Conservation (phyloP, 148 eudicot species). For the Vaccinium vitisidaea region DNA sequence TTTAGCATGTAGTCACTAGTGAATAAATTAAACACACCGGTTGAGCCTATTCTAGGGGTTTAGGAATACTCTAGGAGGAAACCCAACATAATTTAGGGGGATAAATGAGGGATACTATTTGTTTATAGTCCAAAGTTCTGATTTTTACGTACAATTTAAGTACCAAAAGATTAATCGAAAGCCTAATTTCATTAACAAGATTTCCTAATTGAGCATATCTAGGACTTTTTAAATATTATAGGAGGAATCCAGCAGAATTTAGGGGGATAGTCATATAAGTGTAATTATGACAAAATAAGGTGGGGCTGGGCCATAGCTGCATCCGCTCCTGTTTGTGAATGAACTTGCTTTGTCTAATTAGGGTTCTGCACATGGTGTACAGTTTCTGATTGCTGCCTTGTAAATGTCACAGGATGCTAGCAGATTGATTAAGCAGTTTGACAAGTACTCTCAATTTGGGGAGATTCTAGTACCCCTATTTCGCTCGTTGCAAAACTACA, state of each 20-base stretch:
- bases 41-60: not conserved
- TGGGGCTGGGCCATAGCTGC: not conserved
- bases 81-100: not conserved
- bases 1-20: not conserved
- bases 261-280: not conserved
- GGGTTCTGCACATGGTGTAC: conserved; percentile 14
- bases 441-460: conserved; percentile 40
- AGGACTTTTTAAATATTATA: too few relatives aligned
- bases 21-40: not conserved
- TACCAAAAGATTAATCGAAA: too few relatives aligned
- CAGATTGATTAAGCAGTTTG: conserved; percentile 64
- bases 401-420: conserved; percentile 55
- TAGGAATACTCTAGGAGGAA: not conserved
- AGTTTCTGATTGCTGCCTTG: conserved; percentile 7
- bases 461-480: conserved; percentile 70
- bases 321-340: not conserved
- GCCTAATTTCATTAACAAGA: too few relatives aligned
- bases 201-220: too few relatives aligned
- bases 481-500: conserved; percentile 72
- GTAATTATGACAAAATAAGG: not conserved
- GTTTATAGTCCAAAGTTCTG: too few relatives aligned
- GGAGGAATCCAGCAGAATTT: too few relatives aligned
- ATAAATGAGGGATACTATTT: not conserved
- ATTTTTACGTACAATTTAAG: too few relatives aligned
- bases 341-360: not conserved